A percentile compares a stretch with the other conserved stretches of the same genome.
Conservation (phyloP, 371 early-diverging fungal genomes). For the Smittium mucronatum region DNA sequence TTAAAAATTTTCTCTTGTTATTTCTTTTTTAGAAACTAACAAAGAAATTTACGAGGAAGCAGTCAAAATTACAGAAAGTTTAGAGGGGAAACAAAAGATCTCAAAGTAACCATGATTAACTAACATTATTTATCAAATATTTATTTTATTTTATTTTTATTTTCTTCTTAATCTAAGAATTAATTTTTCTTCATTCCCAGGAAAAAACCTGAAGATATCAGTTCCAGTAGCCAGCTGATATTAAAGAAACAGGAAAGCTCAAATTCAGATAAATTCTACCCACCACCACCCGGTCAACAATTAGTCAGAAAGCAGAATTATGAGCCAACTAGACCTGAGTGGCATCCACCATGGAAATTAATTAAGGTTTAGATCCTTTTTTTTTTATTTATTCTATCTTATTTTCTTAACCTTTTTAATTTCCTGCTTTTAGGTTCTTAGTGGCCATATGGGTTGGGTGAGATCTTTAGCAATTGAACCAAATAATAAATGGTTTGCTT, state of each 20-base stretch:
- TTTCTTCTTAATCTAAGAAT: too few relatives aligned
- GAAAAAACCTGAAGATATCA: neutral
- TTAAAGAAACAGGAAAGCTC: neutral
- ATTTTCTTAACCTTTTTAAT: neutral
- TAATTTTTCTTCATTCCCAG: too few relatives aligned
- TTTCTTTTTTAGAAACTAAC: neutral
- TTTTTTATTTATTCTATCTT: neutral
- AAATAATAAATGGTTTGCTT: slow-evolving; percentile 94
- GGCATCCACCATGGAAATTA: slow-evolving; percentile 99
- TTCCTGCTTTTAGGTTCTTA: slow-evolving; percentile 48
- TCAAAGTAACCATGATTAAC: slow-evolving; percentile 4
- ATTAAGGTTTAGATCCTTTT: slow-evolving; percentile 51
- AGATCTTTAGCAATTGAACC: slow-evolving; percentile 84
- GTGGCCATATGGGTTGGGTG: slow-evolving; percentile 96
- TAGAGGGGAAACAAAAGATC: slow-evolving; percentile 7
- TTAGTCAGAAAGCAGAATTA: slow-evolving; percentile 25
- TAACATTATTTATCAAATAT: too few relatives aligned
- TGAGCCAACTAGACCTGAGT: slow-evolving; percentile 40
- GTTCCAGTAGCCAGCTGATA: neutral
- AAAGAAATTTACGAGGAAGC: neutral
- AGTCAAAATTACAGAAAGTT: neutral
- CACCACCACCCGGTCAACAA: slow-evolving; percentile 30
- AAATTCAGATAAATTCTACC: neutral
- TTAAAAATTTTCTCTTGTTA: neutral
- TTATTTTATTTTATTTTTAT: too few relatives aligned